Evolutionary conservation across 345 rosid genomes (phyloP), one percentile per base, ranked within the genome.

Genomic region (Populus nigra): DNA sequence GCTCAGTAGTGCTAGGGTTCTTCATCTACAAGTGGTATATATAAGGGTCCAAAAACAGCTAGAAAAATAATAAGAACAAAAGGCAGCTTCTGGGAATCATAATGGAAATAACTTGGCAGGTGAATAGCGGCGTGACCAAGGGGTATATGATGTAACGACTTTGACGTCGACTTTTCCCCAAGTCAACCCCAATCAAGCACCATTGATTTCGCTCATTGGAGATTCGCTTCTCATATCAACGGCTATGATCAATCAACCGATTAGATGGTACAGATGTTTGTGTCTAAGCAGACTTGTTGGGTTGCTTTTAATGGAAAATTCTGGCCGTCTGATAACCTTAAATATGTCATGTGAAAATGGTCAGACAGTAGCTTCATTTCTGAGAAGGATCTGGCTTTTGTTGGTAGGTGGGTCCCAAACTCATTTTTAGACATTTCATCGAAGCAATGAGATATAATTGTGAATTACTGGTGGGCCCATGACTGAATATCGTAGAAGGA

Each of bases 21-120:
- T 5, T 55, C 22, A 1, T 20, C 31, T 1, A 16, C 5, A 11
- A 35, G 47, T 1, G 25, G 0, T 61, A 43, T 63, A 41, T 29
- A 38, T 17, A n/a, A 33, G 33, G 47, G 20, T 1, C 0, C 25
- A 41, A 59, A 65, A 23, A 17, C 5, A 38, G 8, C 5, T 25
- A 23, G 12, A 17, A 25, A 17, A 35, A 72, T 8, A 65, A 55
- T 33, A 57, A 6, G 29, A 65, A 41, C 45, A 41, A 63, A 17
- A 63, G 72, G 89, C 79, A 84, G 72, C 53, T 89, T 86, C 92
- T 23, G 8, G 84, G 92, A 89, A 89, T 47, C 33, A 66, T 29
- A 63, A 38, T 3, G 71, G 92, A 87, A 89, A 74, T 65, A 65
- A 57, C 88, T 36, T 3, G 67, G 91, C 49, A 85, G 72, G 2